Conservation (phyloP, 2,329 filamentous ascomycete genomes). For the Drechslera avenae region DNA sequence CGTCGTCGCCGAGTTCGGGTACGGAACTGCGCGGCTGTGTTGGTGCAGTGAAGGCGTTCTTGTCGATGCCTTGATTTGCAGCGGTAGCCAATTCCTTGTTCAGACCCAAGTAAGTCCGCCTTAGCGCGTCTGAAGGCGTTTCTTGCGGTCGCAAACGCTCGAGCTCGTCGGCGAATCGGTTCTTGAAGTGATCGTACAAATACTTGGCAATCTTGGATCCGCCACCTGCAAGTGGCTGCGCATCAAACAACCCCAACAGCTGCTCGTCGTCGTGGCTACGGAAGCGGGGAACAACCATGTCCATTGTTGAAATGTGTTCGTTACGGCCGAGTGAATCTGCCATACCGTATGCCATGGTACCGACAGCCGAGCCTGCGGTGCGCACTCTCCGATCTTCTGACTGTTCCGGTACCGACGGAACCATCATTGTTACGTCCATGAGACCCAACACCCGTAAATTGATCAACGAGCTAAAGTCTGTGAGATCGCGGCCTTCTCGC, state of each 20-base stretch:
- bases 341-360: slow-evolving; percentile 94
- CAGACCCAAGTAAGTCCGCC: slow-evolving; percentile 82
- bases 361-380: slow-evolving; percentile 93
- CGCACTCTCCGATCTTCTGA: slow-evolving; percentile 93
- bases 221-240: slow-evolving; percentile 82
- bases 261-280: slow-evolving; percentile 89
- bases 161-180: slow-evolving; percentile 81
- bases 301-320: slow-evolving; percentile 93
- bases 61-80: slow-evolving; percentile 79
- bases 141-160: slow-evolving; percentile 74
- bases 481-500: slow-evolving; percentile 71
- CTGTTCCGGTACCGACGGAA: slow-evolving; percentile 91
- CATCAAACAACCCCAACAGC: slow-evolving; percentile 93
- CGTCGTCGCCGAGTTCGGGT: slow-evolving; percentile 83
- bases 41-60: slow-evolving; percentile 52
- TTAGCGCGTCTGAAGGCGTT: slow-evolving; percentile 78
- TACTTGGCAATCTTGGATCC: slow-evolving; percentile 97
- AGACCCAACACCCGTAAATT: slow-evolving; percentile 88
- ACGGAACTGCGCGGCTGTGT: slow-evolving; percentile 70
- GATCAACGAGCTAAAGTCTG: slow-evolving; percentile 83
- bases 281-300: slow-evolving; percentile 92
- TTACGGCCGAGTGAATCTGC: slow-evolving; percentile 91
- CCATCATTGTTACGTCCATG: slow-evolving; percentile 97
- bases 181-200: slow-evolving; percentile 91
- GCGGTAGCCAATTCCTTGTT: slow-evolving; percentile 94